Evolutionary conservation across 164 flowering plant genomes (phyloP).

Genomic region (Liquidambar formosana): DNA sequence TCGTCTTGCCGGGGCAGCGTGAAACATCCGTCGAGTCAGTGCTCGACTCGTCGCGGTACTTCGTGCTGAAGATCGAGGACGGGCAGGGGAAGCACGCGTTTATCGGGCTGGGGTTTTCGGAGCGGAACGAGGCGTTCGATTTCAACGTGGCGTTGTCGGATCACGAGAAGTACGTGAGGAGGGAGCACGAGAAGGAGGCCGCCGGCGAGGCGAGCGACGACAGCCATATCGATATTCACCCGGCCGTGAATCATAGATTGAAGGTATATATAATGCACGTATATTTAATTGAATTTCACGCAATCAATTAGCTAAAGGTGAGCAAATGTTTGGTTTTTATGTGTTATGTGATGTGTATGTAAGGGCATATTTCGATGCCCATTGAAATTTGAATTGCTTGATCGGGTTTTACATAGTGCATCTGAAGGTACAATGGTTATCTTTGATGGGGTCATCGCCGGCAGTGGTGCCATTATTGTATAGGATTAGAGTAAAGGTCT

Average conservation of each 20-base stretch:
- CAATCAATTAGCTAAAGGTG: too few species aligned
- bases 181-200: conserved; percentile 74
- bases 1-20: conserved; percentile 80
- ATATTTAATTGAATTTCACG: neutral
- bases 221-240: conserved; percentile 78
- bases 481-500: too few species aligned
- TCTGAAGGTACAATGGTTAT: too few species aligned
- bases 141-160: conserved; percentile 98
- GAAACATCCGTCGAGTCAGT: conserved; percentile 87
- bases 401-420: too few species aligned
- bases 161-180: conserved; percentile 90
- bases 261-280: conserved; percentile 59
- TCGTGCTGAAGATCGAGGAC: conserved; percentile 94
- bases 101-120: conserved; percentile 84
- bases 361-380: too few species aligned
- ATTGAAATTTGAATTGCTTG: too few species aligned
- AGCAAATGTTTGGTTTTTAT: too few species aligned
- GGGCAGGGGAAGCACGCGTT: conserved; percentile 95
- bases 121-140: conserved; percentile 98
- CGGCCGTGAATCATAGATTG: conserved; percentile 95
- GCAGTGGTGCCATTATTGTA: too few species aligned
- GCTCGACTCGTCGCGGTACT: conserved; percentile 93
- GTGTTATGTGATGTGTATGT: too few species aligned
- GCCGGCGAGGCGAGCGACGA: conserved; percentile 40
- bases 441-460: too few species aligned